Percentiles rank a stretch among this genome's conserved stretches.
phyloP scores from a whole-genome alignment of 2,329 filamentous ascomycete genomes.

The Neocucurbitaria cava region DNA sequence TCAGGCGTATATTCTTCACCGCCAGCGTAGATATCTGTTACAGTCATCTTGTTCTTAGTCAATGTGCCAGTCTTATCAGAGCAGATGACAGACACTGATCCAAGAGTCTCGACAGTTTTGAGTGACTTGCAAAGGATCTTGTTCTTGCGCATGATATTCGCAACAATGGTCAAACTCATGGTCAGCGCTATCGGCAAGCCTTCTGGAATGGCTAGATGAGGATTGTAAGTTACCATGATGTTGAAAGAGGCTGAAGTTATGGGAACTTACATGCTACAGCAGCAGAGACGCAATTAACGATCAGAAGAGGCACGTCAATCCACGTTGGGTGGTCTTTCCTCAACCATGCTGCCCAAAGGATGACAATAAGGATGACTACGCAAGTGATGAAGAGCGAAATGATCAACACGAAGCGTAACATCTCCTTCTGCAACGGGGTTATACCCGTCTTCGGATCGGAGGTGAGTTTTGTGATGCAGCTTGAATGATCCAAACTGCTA shows the following conservation, averaged over 20 bases:
- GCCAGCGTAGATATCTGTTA: slow-evolving; percentile 72
- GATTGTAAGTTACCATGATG: background rate
- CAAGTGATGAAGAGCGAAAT: slow-evolving; percentile 72
- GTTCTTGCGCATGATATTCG: slow-evolving; percentile 78
- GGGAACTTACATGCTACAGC: slow-evolving; percentile 50
- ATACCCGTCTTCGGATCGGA: slow-evolving; percentile 71
- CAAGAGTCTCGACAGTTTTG: slow-evolving; percentile 79
- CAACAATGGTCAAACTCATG: slow-evolving; percentile 75
- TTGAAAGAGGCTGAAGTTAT: background rate
- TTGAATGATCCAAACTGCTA: slow-evolving; percentile 70
- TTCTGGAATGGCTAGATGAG: slow-evolving; percentile 67
- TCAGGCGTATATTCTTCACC: slow-evolving; percentile 59
- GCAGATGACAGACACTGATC: slow-evolving; percentile 75
- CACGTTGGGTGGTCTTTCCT: slow-evolving; percentile 69
- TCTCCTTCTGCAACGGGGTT: slow-evolving; percentile 75
- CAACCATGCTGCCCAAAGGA: slow-evolving; percentile 76
- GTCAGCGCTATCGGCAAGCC: slow-evolving; percentile 47
- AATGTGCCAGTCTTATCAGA: slow-evolving; percentile 80
- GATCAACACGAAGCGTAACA: slow-evolving; percentile 74
- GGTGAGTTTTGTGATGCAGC: slow-evolving; percentile 70
- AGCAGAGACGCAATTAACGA: slow-evolving; percentile 73
- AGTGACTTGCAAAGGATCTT: slow-evolving; percentile 81
- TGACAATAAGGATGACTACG: slow-evolving; percentile 69
- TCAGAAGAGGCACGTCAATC: slow-evolving; percentile 75
- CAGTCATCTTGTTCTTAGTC: slow-evolving; percentile 74